A percentile compares a stretch with the other conserved stretches of the same genome.
Evolutionary conservation across 139 green algal species (phyloP).

Genomic region (Chlamydomonas sphaeroides): DNA sequence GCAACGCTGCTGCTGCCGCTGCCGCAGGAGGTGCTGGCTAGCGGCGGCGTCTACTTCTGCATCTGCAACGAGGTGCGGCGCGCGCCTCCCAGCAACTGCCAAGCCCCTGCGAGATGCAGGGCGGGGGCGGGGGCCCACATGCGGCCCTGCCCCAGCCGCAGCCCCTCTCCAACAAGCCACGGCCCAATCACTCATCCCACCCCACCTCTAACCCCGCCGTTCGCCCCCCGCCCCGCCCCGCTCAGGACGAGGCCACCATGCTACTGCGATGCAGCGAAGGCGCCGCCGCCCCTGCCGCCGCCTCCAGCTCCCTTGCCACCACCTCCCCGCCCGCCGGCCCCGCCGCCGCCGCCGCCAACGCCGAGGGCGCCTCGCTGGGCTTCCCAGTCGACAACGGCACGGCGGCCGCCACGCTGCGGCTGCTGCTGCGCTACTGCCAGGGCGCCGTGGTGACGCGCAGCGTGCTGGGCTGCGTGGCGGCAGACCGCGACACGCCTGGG

Average conservation of each 20-base stretch:
- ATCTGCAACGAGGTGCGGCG: constrained; percentile 74
- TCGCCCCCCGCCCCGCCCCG: not conserved
- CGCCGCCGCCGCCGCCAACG: not conserved
- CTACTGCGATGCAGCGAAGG: not conserved
- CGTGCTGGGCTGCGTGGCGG: constrained; percentile 26
- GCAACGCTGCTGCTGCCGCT: not conserved
- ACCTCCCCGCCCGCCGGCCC: too few species aligned
- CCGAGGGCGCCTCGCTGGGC: not conserved
- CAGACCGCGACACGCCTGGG: not conserved
- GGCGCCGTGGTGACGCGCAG: constrained; percentile 64
- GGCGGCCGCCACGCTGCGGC: constrained; percentile 35
- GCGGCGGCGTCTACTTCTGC: constrained; percentile 46
- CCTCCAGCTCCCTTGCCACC: not conserved
- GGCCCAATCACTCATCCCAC: too few species aligned
- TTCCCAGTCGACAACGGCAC: constrained; percentile 11
- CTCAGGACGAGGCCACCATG: constrained; percentile 38
- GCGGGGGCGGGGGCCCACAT: too few species aligned
- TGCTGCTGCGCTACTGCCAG: constrained; percentile 52
- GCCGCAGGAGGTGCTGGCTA: constrained; percentile 47
- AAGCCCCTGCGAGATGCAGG: too few species aligned
- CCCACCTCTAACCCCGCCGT: too few species aligned
- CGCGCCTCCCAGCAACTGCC: too few species aligned
- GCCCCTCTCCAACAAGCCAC: too few species aligned
- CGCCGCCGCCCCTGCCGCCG: not conserved
- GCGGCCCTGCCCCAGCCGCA: too few species aligned